These are phyloP conservation scores for Citrus sp. DNA, from an alignment of 345 rosid genomes.

Conservation along the genomic window DNA sequence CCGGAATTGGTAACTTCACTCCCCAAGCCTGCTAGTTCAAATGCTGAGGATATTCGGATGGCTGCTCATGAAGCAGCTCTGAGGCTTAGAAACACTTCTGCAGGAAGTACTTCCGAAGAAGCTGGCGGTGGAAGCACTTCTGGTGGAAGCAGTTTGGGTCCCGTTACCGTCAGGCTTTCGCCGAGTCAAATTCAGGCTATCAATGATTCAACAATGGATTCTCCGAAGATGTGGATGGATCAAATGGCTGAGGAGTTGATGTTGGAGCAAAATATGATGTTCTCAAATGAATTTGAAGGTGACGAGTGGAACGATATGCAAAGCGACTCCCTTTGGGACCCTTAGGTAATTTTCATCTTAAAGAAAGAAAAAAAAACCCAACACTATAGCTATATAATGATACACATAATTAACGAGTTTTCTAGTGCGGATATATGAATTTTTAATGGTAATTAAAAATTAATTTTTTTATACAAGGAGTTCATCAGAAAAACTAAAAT, in stretches of 20 bases:
- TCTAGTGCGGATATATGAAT: background rate
- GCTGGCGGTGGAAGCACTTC: background rate
- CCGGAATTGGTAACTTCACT: conserved; percentile 40
- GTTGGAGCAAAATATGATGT: conserved; percentile 17
- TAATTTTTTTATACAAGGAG: background rate
- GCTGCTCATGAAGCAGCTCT: conserved; percentile 52
- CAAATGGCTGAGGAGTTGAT: conserved; percentile 21
- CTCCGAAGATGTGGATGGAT: conserved; percentile 71
- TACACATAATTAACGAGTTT: too few species aligned
- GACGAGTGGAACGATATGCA: background rate
- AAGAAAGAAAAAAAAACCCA: background rate
- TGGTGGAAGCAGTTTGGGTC: background rate
- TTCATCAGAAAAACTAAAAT: background rate
- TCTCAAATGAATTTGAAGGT: background rate
- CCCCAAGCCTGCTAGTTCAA: conserved; percentile 55
- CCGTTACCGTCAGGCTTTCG: conserved; percentile 46
- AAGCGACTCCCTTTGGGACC: conserved; percentile 12
- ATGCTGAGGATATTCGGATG: conserved; percentile 54
- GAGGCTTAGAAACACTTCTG: background rate
- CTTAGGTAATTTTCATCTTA: background rate
- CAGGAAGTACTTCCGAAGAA: background rate
- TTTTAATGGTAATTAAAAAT: too few species aligned
- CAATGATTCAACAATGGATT: conserved; percentile 70
- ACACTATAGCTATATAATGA: background rate
- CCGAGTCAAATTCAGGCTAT: conserved; percentile 80